Conservation (phyloP, 768 basidiomycete species). For the Cubamyces lactineus region DNA sequence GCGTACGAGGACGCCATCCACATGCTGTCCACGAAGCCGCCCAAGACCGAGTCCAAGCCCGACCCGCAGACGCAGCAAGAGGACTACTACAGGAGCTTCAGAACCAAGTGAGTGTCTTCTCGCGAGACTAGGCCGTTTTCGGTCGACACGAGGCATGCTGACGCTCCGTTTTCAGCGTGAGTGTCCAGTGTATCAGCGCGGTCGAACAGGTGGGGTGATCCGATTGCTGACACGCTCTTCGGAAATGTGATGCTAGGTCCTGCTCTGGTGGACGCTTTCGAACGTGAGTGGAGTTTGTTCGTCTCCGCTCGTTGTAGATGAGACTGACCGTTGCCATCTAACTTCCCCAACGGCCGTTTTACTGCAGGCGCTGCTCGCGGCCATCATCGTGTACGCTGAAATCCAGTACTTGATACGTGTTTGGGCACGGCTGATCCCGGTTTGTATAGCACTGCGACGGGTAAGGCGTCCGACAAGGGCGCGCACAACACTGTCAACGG, state of each 20-base stretch:
- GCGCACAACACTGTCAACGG: conserved; percentile 68
- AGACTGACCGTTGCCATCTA: background rate
- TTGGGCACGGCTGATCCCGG: conserved; percentile 8
- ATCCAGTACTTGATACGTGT: conserved; percentile 3
- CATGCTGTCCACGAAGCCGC: conserved; percentile 76
- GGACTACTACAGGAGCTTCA: conserved; percentile 86
- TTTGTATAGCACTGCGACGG: conserved; percentile 47
- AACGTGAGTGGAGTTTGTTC: conserved; percentile 56
- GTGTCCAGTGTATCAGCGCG: conserved; percentile 20
- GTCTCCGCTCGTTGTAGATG: conserved; percentile 12
- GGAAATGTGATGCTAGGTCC: conserved; percentile 46
- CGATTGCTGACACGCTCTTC: conserved; percentile 22
- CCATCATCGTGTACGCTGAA: conserved; percentile 65
- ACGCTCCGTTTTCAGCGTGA: conserved; percentile 34
- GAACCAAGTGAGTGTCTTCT: conserved; percentile 68
- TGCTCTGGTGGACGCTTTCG: conserved; percentile 87
- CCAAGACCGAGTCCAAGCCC: conserved; percentile 65
- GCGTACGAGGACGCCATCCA: conserved; percentile 91
- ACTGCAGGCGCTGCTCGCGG: conserved; percentile 67
- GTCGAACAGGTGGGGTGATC: conserved; percentile 10
- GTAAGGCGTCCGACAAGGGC: conserved; percentile 49
- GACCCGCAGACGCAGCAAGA: conserved; percentile 71
- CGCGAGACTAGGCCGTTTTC: background rate
- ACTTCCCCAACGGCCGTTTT: background rate
- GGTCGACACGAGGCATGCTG: conserved; percentile 18